Conservation (phyloP, 805 yeast species). For the Pichia pseudocactophila region DNA sequence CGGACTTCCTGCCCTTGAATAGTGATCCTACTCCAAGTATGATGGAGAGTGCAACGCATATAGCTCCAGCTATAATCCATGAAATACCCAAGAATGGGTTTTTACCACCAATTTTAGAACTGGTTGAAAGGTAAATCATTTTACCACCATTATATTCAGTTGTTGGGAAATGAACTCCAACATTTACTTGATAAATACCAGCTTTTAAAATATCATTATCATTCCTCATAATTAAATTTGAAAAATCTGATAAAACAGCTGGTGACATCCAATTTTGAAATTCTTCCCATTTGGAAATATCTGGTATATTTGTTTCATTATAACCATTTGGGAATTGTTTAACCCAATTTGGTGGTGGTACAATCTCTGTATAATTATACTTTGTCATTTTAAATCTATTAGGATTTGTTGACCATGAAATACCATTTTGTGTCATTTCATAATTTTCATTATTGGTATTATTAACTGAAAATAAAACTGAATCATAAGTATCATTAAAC, state of each 20-base stretch:
- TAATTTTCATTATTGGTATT: slow-evolving; percentile 34
- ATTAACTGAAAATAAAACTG: slow-evolving; percentile 34
- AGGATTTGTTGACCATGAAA: slow-evolving; percentile 66
- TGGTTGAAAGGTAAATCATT: slow-evolving; percentile 56
- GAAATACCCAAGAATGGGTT: slow-evolving; percentile 62
- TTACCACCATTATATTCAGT: slow-evolving; percentile 59
- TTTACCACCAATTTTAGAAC: slow-evolving; percentile 70
- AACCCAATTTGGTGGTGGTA: slow-evolving; percentile 80
- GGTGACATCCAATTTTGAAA: slow-evolving; percentile 86
- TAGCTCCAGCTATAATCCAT: slow-evolving; percentile 69
- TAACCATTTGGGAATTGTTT: slow-evolving; percentile 67
- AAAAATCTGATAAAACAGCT: slow-evolving; percentile 60
- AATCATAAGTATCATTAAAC: slow-evolving; percentile 66
- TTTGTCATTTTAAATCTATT: slow-evolving; percentile 54
- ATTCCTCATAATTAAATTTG: slow-evolving; percentile 58
- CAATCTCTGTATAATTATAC: slow-evolving; percentile 51
- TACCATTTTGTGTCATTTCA: slow-evolving; percentile 42
- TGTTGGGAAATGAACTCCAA: slow-evolving; percentile 78
- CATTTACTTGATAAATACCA: slow-evolving; percentile 55
- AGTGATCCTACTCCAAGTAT: slow-evolving; percentile 44
- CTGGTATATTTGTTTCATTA: slow-evolving; percentile 60
- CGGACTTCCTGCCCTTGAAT: slow-evolving; percentile 61
- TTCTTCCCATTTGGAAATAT: slow-evolving; percentile 55
- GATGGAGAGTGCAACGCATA: slow-evolving; percentile 52
- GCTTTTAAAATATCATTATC: slow-evolving; percentile 42